Percentiles rank a stretch among this genome's conserved stretches.
Evolutionary conservation across 1,284 basidiomycete genomes (phyloP).

Genomic region (Sporisorium scitamineum): DNA sequence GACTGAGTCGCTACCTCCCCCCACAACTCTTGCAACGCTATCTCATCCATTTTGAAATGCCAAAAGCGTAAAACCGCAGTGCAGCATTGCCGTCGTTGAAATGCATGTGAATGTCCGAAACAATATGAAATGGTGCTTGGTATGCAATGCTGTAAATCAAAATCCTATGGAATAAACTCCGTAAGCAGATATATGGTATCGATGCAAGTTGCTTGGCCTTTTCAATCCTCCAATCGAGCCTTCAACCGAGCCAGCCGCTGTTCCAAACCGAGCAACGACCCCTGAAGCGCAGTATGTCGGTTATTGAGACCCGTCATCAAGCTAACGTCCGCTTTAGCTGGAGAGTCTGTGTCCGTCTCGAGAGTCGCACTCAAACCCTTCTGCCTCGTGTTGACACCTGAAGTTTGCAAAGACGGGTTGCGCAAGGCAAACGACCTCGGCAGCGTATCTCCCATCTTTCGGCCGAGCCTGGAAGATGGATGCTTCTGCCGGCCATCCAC

Average conservation of each 20-base stretch:
- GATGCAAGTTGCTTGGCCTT: neutral
- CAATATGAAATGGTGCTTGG: neutral
- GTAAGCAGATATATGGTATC: neutral
- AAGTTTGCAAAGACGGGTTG: neutral
- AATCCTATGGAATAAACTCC: neutral
- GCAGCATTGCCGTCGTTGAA: neutral
- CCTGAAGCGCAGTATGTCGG: conserved; percentile 44
- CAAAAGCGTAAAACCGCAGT: too few relatives aligned
- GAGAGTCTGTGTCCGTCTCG: conserved; percentile 16
- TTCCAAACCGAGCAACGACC: conserved; percentile 41
- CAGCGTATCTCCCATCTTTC: conserved; percentile 27
- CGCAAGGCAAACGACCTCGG: conserved; percentile 27
- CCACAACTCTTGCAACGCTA: too few relatives aligned
- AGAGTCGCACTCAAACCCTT: conserved; percentile 1
- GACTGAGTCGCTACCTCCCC: conserved; percentile 6
- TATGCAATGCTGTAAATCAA: neutral
- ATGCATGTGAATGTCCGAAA: neutral
- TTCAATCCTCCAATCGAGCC: conserved; percentile 36
- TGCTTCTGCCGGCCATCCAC: conserved; percentile 13
- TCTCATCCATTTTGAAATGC: too few relatives aligned
- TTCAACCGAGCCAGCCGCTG: conserved; percentile 38
- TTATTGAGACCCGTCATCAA: conserved; percentile 45
- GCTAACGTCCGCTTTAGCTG: conserved; percentile 38
- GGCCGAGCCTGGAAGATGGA: conserved; percentile 7
- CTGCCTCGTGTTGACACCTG: neutral